Conservation (phyloP, 1,139 yeast species). For the Blastobotrys arbuscula region DNA sequence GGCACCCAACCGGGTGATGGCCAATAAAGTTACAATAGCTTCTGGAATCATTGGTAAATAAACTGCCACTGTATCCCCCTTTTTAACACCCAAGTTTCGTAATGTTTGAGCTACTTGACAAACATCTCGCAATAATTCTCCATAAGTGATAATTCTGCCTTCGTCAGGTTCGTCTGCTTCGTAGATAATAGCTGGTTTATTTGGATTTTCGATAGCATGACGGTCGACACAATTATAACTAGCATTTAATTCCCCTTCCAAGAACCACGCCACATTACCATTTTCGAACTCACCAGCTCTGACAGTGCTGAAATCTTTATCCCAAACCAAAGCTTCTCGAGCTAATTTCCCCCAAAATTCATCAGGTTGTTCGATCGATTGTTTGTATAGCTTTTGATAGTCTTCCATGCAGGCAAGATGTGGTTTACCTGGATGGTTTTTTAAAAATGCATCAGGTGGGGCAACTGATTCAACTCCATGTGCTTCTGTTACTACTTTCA, state of each 20-base stretch:
- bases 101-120: conserved; percentile 85
- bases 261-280: conserved; percentile 90
- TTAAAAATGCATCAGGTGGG: conserved; percentile 53
- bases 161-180: conserved; percentile 93
- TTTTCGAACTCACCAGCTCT: conserved; percentile 59
- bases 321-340: conserved; percentile 75
- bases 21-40: conserved; percentile 89
- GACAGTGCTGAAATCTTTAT: conserved; percentile 70
- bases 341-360: conserved; percentile 82
- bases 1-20: conserved; percentile 93
- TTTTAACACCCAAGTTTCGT: conserved; percentile 76
- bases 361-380: conserved; percentile 78
- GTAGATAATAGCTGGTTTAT: conserved; percentile 79
- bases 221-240: conserved; percentile 95
- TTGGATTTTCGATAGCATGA: conserved; percentile 82
- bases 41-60: conserved; percentile 97
- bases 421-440: conserved; percentile 36
- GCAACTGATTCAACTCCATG: conserved; percentile 32
- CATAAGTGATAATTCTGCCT: conserved; percentile 64
- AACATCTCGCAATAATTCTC: conserved; percentile 81
- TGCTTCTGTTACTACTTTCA: conserved; percentile 26
- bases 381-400: conserved; percentile 64
- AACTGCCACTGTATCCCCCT: conserved; percentile 95
- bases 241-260: conserved; percentile 91
- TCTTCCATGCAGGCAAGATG: conserved; percentile 49